phyloP scores from a whole-genome alignment of 768 basidiomycete species.

The Baorangia bicolor region DNA sequence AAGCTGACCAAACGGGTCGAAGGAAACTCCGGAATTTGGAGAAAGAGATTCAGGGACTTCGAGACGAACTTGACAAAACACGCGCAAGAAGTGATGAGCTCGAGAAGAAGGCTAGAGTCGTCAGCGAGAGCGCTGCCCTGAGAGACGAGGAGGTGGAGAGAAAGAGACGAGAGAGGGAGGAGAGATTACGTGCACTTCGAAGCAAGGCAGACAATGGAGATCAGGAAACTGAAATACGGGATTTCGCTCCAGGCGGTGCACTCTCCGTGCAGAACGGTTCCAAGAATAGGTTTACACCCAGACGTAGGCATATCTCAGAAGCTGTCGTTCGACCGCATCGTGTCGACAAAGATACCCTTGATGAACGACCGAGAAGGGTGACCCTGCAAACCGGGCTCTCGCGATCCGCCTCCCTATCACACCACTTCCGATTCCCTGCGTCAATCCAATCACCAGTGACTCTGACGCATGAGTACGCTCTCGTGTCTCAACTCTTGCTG shows the following conservation, averaged over 20 bases:
- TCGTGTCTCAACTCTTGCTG: constrained; percentile 67
- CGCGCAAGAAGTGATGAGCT: constrained; percentile 68
- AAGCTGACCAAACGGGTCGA: constrained; percentile 65
- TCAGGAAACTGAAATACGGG: constrained; percentile 38
- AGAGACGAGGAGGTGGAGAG: constrained; percentile 32
- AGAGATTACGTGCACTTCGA: constrained; percentile 53
- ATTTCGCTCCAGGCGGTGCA: constrained; percentile 63
- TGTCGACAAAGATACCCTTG: constrained; percentile 5
- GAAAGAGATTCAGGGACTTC: constrained; percentile 72
- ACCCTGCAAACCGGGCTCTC: constrained; percentile 19
- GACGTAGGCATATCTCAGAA: constrained; percentile 33
- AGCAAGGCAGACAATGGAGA: constrained; percentile 34
- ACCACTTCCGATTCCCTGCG: constrained; percentile 14
- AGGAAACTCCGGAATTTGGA: constrained; percentile 71
- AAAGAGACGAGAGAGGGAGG: constrained; percentile 42
- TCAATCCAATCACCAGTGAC: constrained; percentile 14
- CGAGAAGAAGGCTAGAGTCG: constrained; percentile 59
- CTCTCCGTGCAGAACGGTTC: constrained; percentile 25
- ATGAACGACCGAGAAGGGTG: constrained; percentile 19
- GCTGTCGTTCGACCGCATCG: constrained; percentile 13
- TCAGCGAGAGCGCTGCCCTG: constrained; percentile 24
- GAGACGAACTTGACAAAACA: constrained; percentile 76
- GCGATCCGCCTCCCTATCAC: constrained; percentile 28
- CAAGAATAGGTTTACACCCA: constrained; percentile 20
- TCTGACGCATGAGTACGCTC: constrained; percentile 41